Evolutionary conservation across 352 stramenopile species (phyloP), one percentile per base, ranked within the genome.

Genomic region (Albugo laibachii): DNA sequence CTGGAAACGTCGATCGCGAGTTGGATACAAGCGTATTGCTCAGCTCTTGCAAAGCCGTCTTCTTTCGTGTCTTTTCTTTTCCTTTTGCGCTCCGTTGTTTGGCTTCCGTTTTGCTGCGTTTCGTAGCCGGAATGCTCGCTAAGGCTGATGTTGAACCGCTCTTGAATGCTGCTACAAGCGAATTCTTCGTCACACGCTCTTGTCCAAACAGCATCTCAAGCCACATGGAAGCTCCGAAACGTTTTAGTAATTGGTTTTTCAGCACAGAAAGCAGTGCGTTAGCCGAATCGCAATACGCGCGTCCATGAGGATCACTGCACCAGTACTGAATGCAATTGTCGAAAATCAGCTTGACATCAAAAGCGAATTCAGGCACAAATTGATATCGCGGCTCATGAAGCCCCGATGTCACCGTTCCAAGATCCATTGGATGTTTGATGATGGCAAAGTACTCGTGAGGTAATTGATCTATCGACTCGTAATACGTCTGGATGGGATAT

Each of bases 281-380:
- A 1, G 74, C 78, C 6, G 74, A 86, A 8, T 80, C 69, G 36
- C 73, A 87, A 37, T 91, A 91, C 6, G 73, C 67, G 36, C 79
- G 67, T 1, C 78, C 78, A n/a, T 84, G 66, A 6, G 73, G 66
- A 49, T 86, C 73, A 13, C 53, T 54, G 36, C 68, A 77, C 78
- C 78, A 91, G 54, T 91, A 91, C 11, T 55, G 59, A 47, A 88
- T 68, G 43, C 78, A 91, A 45, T 91, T 91, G 51, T 86, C 75
- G 54, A 91, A 91, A 2, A 88, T 71, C n/a, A 87, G 54, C 46
- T 79, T 68, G 42, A 85, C 53, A 11, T 77, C 73, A 15, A 58
- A 56, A 15, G 82, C 40, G 44, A 88, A 83, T 21, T 76, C 61
- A 1, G 58, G 56, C 1, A 59, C 57, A 36, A 76, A 59, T 37